Base-by-base conservation (phyloP, 441 rosid genomes). In the Arabidopsis hybrid region DNA sequence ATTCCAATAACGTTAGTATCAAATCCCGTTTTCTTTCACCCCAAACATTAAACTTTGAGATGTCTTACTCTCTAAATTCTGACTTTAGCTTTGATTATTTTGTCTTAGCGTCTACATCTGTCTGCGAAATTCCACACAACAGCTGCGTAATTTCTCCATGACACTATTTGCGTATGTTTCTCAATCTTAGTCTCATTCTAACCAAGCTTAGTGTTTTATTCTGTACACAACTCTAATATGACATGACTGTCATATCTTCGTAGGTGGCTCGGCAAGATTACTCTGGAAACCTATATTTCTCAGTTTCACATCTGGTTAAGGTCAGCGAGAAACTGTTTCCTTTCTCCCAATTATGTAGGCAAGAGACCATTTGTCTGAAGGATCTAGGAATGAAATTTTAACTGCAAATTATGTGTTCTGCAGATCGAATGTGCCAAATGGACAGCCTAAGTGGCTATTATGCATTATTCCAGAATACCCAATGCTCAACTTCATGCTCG, bases 201-300 rank as follows among this genome's bases (percentile, higher is more conserved):
- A 12, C 43, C 7, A 75, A 57, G 55, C 52, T 65, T 65, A 14
- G 47, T 71, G 64, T 43, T 36, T 13, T 4, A 57, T 58, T 69
- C 16, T 76, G 47, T 45, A 31, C n/a, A 18, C 17, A 26, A 59
- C 11, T 64, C 26, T 77, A 14, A 65, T 65, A 55, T 62, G 58
- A 66, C 45, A 7, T 39, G 60, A 72, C 42, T 75, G 36, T 65
- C 36, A 21, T 62, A 42, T 73, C 34, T 60, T 67, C 49, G 55
- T 76, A 96, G 98, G 85, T 96, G 99, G 99, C 98, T 96, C n/a
- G 99, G 99, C 79, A 96, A 93, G 91, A 69, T 96, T 52, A 96
- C 98, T 6, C 76, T 96, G 86, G 99, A 96, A 84, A 96, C 98
- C 1, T 93, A 96, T 73, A 93, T 96, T 74, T 93, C 97, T 8